Percentiles rank a stretch among this genome's conserved stretches.
Conservation (phyloP, 2,329 filamentous ascomycete genomes). For the Trichoderma lentiforme region DNA sequence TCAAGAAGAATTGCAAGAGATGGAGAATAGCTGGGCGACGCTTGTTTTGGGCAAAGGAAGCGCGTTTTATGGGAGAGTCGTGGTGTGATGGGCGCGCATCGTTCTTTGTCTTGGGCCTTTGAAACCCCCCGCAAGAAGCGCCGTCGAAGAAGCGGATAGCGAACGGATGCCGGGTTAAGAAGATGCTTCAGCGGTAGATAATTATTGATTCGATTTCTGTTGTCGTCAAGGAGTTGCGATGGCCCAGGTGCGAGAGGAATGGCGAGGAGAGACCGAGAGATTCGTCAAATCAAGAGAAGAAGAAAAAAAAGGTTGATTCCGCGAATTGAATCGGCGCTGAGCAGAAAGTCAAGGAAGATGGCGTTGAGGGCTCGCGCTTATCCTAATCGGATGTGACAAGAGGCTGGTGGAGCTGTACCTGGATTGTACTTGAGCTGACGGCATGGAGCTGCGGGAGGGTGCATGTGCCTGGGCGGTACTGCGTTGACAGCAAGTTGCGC, state of each 20-base stretch:
- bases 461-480: conserved; percentile 1
- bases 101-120: neutral
- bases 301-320: neutral
- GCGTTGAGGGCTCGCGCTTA: conserved; percentile 13
- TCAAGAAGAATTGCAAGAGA: neutral
- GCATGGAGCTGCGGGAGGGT: neutral
- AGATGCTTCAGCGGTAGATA: neutral
- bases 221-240: neutral
- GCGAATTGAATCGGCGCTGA: neutral
- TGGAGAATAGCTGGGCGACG: neutral
- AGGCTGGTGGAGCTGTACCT: conserved; percentile 15
- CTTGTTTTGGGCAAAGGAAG: neutral
- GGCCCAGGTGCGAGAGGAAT: neutral
- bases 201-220: neutral
- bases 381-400: conserved; percentile 4
- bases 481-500: neutral
- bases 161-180: neutral
- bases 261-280: neutral
- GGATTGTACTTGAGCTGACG: neutral
- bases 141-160: neutral
- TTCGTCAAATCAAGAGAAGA: neutral
- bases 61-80: conserved; percentile 15
- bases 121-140: neutral
- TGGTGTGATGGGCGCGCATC: conserved; percentile 18
- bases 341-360: conserved; percentile 4